phyloP scores from a whole-genome alignment of 768 basidiomycete genomes.

The Mycena maculata region DNA sequence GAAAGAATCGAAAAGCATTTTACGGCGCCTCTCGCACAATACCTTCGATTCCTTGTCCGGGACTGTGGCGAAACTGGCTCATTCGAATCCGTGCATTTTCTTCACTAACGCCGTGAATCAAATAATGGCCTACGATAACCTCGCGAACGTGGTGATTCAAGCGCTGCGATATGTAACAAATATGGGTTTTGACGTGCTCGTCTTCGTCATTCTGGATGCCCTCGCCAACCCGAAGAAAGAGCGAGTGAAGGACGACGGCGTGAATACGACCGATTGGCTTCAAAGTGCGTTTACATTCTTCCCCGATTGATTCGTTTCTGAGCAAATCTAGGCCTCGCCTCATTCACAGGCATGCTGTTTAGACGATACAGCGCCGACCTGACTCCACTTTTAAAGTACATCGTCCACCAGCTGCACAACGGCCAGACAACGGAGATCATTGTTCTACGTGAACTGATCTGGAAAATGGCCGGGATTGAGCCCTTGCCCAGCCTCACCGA shows the following conservation, averaged over 20 bases:
- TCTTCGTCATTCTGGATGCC: constrained; percentile 88
- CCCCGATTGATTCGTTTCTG: constrained; percentile 31
- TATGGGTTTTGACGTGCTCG: constrained; percentile 94
- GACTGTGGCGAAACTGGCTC: constrained; percentile 90
- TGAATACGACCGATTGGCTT: constrained; percentile 91
- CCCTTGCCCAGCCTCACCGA: constrained; percentile 91
- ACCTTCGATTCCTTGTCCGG: constrained; percentile 89
- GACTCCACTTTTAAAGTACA: constrained; percentile 86
- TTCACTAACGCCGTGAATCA: constrained; percentile 92
- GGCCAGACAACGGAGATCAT: constrained; percentile 89
- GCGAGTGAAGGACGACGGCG: constrained; percentile 91
- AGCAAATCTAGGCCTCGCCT: constrained; percentile 76
- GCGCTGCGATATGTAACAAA: constrained; percentile 89
- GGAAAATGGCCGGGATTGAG: constrained; percentile 95
- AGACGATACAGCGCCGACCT: constrained; percentile 87
- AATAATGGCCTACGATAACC: constrained; percentile 96
- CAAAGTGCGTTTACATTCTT: constrained; percentile 72
- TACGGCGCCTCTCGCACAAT: constrained; percentile 87
- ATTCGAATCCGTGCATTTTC: constrained; percentile 93
- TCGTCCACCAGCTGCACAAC: constrained; percentile 89
- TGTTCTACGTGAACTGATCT: constrained; percentile 92
- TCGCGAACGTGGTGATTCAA: constrained; percentile 90
- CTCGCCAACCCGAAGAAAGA: constrained; percentile 85
- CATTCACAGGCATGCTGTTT: constrained; percentile 94
- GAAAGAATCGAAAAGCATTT: constrained; percentile 87